phyloP scores from a whole-genome alignment of 78 protist species.

The Pelomyxa schiedti region DNA sequence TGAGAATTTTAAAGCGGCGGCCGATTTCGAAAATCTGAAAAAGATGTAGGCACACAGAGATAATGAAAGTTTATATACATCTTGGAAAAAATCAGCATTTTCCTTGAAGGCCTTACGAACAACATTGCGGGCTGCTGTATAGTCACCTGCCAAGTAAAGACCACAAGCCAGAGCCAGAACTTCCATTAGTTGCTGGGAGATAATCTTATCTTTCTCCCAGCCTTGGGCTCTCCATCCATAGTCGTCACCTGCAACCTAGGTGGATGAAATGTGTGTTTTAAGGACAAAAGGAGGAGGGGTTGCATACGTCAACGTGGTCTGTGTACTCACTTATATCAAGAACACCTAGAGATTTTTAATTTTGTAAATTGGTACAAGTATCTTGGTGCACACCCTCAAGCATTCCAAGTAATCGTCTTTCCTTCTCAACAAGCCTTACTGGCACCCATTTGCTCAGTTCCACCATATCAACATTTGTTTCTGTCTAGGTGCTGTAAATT shows the following conservation, averaged over 20 bases:
- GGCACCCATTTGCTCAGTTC: constrained; percentile 43
- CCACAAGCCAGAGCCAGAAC: neutral
- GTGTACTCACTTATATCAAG: constrained; percentile 77
- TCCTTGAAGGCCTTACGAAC: constrained; percentile 44
- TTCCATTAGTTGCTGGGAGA: constrained; percentile 9
- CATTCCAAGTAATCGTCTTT: constrained; percentile 56
- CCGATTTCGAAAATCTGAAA: constrained; percentile 60
- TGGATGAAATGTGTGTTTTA: neutral
- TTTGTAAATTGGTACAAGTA: too few species aligned
- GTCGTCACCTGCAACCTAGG: neutral
- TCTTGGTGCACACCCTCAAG: constrained; percentile 68
- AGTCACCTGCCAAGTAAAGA: neutral
- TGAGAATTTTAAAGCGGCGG: constrained; percentile 80
- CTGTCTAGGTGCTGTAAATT: too few species aligned
- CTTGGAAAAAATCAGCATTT: constrained; percentile 53
- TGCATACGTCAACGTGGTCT: constrained; percentile 15
- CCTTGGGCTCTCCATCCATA: constrained; percentile 12
- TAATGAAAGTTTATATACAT: neutral
- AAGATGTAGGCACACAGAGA: neutral
- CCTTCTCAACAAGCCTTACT: constrained; percentile 29
- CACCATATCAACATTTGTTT: too few species aligned
- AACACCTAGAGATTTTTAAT: too few species aligned
- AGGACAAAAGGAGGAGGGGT: neutral
- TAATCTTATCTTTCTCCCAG: constrained; percentile 22
- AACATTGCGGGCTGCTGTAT: constrained; percentile 41